Conservation (phyloP, 495 filamentous ascomycete genomes). For the Cudoniella acicularis region DNA sequence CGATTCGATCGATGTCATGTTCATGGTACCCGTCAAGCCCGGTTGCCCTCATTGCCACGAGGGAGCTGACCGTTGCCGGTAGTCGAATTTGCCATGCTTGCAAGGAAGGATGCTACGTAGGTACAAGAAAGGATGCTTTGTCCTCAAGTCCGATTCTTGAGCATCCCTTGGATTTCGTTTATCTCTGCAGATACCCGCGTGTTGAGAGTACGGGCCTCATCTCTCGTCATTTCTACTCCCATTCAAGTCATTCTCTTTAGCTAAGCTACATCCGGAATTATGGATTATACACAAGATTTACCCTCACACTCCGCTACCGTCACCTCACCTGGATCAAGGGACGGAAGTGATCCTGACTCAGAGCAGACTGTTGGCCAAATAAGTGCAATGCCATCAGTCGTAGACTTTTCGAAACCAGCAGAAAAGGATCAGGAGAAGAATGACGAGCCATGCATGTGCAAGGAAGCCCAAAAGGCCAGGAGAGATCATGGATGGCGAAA, state of each 20-base stretch:
- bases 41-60: background rate
- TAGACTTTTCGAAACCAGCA: background rate
- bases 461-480: background rate
- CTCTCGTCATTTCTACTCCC: background rate
- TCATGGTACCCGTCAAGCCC: no score
- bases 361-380: background rate
- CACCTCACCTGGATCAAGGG: background rate
- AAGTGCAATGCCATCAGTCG: background rate
- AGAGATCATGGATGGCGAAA: constrained; percentile 36
- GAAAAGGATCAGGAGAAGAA: background rate
- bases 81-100: background rate
- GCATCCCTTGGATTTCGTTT: background rate
- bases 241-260: background rate
- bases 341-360: background rate
- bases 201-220: background rate
- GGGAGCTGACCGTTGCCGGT: background rate
- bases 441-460: background rate
- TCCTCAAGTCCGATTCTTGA: background rate
- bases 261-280: background rate
- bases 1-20: no score
- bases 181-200: background rate
- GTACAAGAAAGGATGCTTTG: background rate
- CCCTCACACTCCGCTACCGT: background rate
- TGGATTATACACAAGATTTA: background rate
- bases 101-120: background rate